Percentiles rank a stretch among this genome's conserved stretches.
Conservation (phyloP, 257 asterid genomes). For the Dorcoceras hygrometricum region DNA sequence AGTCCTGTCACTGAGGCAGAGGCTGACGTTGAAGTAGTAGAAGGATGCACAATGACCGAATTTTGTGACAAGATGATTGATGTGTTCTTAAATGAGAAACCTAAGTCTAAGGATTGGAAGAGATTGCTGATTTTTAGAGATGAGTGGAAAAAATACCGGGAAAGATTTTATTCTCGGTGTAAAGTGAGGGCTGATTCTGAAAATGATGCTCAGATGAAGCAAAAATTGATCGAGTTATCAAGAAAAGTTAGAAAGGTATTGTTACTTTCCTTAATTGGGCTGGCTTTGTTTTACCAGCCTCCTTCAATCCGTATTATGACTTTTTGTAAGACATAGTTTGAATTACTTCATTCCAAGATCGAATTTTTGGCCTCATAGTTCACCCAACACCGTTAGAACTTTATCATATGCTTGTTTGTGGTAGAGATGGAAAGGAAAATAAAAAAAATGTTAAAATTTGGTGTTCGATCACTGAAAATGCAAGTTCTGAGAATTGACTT, state of each 20-base stretch:
- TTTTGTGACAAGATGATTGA: conserved; percentile 86
- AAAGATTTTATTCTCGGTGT: conserved; percentile 60
- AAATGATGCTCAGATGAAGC: conserved; percentile 56
- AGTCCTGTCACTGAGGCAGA: conserved; percentile 33
- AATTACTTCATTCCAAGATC: not conserved
- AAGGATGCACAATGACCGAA: conserved; percentile 73
- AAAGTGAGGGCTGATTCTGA: conserved; percentile 52
- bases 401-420: not conserved
- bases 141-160: conserved; percentile 75
- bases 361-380: not conserved
- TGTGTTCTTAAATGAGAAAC: conserved; percentile 76
- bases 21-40: conserved; percentile 64
- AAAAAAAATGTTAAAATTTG: too few species aligned
- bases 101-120: conserved; percentile 80
- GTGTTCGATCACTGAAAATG: too few species aligned
- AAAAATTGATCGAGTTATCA: conserved; percentile 50
- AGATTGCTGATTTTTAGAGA: conserved; percentile 72
- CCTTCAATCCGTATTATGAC: not conserved
- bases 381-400: not conserved
- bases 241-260: conserved; percentile 75
- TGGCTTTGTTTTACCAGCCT: not conserved
- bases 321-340: not conserved
- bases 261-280: not conserved
- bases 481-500: not conserved
- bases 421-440: not conserved